Evolutionary conservation across 345 rosid species (phyloP).

Genomic region (Triadica sebifera): DNA sequence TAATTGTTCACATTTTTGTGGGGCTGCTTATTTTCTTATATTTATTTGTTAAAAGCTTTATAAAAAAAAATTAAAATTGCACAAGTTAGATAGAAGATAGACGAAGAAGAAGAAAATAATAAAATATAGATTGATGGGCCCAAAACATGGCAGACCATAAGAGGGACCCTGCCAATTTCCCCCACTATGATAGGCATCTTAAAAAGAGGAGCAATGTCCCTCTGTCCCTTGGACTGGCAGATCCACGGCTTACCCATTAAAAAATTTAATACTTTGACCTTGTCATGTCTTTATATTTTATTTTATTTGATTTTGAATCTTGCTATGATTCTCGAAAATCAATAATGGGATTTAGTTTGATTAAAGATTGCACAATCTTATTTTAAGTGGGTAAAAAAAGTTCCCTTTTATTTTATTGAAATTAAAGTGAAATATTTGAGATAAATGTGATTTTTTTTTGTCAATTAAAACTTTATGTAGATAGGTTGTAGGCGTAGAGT

Average conservation of each 20-base stretch:
- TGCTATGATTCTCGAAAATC: too few species aligned
- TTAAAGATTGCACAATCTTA: too few species aligned
- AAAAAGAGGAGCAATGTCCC: slow-evolving; percentile 10
- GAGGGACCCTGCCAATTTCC: not conserved
- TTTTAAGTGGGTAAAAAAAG: too few species aligned
- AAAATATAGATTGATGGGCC: too few species aligned
- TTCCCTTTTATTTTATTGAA: too few species aligned
- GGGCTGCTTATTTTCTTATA: not conserved
- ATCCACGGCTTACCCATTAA: not conserved
- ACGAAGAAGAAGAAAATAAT: not conserved
- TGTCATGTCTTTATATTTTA: not conserved
- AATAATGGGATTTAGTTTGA: too few species aligned
- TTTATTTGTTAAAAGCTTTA: too few species aligned
- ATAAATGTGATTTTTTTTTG: too few species aligned
- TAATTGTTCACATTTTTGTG: not conserved
- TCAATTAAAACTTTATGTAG: not conserved
- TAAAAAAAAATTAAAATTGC: not conserved
- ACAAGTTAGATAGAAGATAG: not conserved
- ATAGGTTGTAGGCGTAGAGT: not conserved
- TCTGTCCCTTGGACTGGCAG: slow-evolving; percentile 5
- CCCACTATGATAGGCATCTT: slow-evolving; percentile 18
- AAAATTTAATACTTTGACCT: slow-evolving; percentile 6
- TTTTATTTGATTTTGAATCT: not conserved
- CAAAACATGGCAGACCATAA: slow-evolving; percentile 2
- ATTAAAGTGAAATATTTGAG: too few species aligned